Conservation (phyloP, 2,329 filamentous ascomycete genomes). For the Penicillium sclerotiorum region DNA sequence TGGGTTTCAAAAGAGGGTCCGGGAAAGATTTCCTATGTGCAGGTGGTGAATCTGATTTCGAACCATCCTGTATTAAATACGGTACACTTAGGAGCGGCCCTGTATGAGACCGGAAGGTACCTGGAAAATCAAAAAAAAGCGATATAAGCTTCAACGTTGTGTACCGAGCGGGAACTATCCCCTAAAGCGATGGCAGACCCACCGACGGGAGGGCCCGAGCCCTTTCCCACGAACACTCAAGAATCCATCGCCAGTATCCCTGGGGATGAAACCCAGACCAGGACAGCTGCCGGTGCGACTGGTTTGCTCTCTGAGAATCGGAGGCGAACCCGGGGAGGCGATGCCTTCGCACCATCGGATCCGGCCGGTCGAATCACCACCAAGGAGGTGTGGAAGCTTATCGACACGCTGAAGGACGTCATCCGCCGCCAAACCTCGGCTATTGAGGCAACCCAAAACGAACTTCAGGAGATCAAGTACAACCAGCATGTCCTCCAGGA, state of each 20-base stretch:
- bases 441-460: constrained; percentile 9
- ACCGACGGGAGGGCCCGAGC: constrained; percentile 1
- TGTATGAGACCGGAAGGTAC: not conserved
- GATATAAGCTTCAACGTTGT: not conserved
- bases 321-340: not conserved
- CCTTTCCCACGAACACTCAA: not conserved
- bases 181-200: not conserved
- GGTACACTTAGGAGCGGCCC: no score
- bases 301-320: not conserved
- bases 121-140: not conserved
- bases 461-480: constrained; percentile 15
- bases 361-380: constrained; percentile 9
- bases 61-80: not conserved
- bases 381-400: constrained; percentile 12
- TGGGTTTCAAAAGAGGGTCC: constrained; percentile 1
- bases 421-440: constrained; percentile 10
- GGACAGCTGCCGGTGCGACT: not conserved
- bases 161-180: not conserved
- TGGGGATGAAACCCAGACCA: constrained; percentile 17
- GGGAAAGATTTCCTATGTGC: no score
- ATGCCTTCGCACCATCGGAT: not conserved
- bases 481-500: constrained; percentile 13
- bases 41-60: not conserved
- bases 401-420: constrained; percentile 10
- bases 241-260: not conserved